Conservation (phyloP, 495 filamentous ascomycete genomes). For the Aspergillus cristatus region DNA sequence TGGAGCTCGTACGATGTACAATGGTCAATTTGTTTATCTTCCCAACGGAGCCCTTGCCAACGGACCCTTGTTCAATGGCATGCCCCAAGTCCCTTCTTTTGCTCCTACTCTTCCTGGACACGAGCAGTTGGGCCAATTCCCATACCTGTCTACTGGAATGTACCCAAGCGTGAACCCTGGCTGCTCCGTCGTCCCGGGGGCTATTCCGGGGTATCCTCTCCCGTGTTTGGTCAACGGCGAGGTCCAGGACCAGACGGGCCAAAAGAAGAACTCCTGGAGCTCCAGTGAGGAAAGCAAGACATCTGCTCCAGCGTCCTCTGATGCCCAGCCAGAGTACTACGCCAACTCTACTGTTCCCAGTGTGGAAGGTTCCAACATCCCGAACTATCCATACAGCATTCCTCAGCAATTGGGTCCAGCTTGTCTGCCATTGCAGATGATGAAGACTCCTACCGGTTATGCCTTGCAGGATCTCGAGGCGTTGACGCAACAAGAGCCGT, state of each 20-base stretch:
- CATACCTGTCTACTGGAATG: conserved; percentile 19
- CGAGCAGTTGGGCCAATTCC: conserved; percentile 22
- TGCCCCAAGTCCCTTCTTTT: conserved; percentile 18
- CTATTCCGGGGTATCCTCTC: conserved; percentile 19
- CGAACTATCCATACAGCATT: conserved; percentile 17
- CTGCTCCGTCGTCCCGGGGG: conserved; percentile 13
- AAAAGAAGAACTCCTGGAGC: conserved; percentile 12
- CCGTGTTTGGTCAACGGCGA: conserved; percentile 24
- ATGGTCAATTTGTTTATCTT: conserved; percentile 21
- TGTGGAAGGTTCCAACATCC: conserved; percentile 15
- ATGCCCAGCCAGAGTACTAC: conserved; percentile 19
- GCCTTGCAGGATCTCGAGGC: conserved; percentile 59
- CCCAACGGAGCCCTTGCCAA: conserved; percentile 19
- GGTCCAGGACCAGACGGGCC: conserved; percentile 6
- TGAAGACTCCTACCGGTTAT: conserved; percentile 41
- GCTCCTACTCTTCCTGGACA: conserved; percentile 14
- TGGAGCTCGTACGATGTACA: conserved; percentile 15
- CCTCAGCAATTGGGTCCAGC: conserved; percentile 15
- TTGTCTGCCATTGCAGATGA: conserved; percentile 29
- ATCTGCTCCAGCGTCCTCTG: conserved; percentile 5
- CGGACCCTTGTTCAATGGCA: conserved; percentile 15
- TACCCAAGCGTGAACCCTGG: conserved; percentile 14
- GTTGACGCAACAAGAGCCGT: conserved; percentile 62
- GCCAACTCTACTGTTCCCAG: conserved; percentile 6
- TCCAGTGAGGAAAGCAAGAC: conserved; percentile 18